Evolutionary conservation across 108 stramenopile species (phyloP), one percentile per base, ranked within the genome.

Genomic region (Cyclotella atomus): DNA sequence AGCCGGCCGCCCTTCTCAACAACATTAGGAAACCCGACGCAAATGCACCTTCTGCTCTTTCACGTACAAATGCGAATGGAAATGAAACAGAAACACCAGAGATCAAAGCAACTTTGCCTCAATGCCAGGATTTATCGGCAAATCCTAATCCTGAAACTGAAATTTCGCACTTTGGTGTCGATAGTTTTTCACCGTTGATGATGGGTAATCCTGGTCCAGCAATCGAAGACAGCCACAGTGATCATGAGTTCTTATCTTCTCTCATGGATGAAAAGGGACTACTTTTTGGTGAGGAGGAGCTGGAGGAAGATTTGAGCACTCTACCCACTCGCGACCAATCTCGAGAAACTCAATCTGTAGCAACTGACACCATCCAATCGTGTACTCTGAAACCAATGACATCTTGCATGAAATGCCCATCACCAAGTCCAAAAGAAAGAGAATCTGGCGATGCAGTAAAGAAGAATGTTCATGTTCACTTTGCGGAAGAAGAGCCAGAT

Each of bases 181-280:
- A 38, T 15, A 32, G 19, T 27, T 65, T 47, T 27, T 65, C 64
- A 2, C 44, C 45, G 5, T 65, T 65, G 45, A 47, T 46, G 29
- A 45, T 65, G 15, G 29, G 28, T 1, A 45, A 65, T 8, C 16
- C 64, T 46, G 20, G 12, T 1, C 64, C 17, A 46, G 16, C 64
- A 2, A 47, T 65, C 0, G 64, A 65, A 49, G 45, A 65, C 19
- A 47, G 45, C 29, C 45, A 47, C 1, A 47, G 64, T 47, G 64
- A 65, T 65, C 44, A 65, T 47, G 64, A 65, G 21, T 65, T 65
- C 47, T 65, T 65, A 8, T 27, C 45, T 32, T 65, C 64, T 21
- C 29, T 47, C 3, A 7, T 47, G 43, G 64, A 65, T 29, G 64
- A 65, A 17, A 65, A 65, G 35, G 45, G 64, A 2, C 47, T 65